Base-by-base conservation (phyloP, 192 early-diverging fungal genomes). In the Lunasporangiospora selenospora region DNA sequence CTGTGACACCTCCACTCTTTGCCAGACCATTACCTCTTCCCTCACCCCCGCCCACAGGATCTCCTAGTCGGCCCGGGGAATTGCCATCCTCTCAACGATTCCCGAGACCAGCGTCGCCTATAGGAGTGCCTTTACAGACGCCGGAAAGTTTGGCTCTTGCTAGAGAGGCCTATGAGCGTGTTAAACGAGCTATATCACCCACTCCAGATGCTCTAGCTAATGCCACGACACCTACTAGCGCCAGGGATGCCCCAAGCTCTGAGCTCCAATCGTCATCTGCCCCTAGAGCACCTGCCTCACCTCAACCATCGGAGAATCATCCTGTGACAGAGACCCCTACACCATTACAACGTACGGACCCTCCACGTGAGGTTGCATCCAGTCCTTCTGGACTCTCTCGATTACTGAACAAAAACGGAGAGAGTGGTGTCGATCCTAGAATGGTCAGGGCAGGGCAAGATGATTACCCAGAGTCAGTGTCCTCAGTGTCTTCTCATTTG, bases 131-230 rank as follows among this genome's bases (percentile, higher is more conserved):
- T 3, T 15, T 51, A 12, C 69, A 73, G 38, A 58, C 69, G 16
- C 47, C 69, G 3, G 69, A 73, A 27, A 73, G 49, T 47, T 24
- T 73, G 4, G 69, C 69, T 4, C 37, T 73, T 0, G 69, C 69
- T 1, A 23, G 49, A 34, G 69, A 73, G 34, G 69, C 69, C 4
- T 73, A 63, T 30, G 61, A 73, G 34, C 53, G 69, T 8, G 69
- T 73, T 41, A 73, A 58, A 26, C 41, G 61, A n/a, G 29, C 41
- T 6, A 61, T 46, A 12, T 73, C 69, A 0, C 69, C 69, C 12
- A 23, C 47, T 0, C 67, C 27, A 12, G 53, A 71, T 21, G 37
- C 32, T 24, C 40, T 41, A 6, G n/a, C 9, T 29, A 44, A 70
- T 50, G 30, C 44, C 0, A 32, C 29, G 16, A 49, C 38, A 18